phyloP scores from a whole-genome alignment of 768 basidiomycete genomes.

The Hypholoma sublateritium region DNA sequence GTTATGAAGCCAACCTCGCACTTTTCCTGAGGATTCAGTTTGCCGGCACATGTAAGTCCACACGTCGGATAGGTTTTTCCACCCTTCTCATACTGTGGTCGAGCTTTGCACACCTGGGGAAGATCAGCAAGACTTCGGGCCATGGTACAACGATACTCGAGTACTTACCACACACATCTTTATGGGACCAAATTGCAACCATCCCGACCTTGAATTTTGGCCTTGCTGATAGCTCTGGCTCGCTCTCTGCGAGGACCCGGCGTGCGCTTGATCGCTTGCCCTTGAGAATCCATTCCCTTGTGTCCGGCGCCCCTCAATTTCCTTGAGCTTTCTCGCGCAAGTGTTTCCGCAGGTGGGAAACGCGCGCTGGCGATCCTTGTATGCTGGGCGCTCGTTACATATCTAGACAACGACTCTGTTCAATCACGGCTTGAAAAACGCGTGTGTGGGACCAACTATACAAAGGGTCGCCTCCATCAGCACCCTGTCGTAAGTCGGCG shows the following conservation, averaged over 20 bases:
- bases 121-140: background rate
- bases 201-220: background rate
- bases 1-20: background rate
- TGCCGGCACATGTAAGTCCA: conserved; percentile 22
- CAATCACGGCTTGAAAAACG: background rate
- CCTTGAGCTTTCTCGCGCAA: conserved; percentile 3
- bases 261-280: too few species aligned
- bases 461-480: background rate
- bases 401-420: background rate
- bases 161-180: conserved; percentile 4
- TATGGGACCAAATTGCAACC: background rate
- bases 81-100: conserved; percentile 18
- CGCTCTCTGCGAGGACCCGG: background rate
- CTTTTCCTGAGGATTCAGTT: conserved; percentile 4
- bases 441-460: background rate
- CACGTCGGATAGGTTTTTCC: conserved; percentile 24
- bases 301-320: background rate
- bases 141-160: background rate
- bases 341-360: conserved; percentile 3
- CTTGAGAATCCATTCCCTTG: too few species aligned
- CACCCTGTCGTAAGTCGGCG: background rate
- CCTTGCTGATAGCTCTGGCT: background rate
- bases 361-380: conserved; percentile 8
- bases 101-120: conserved; percentile 20
- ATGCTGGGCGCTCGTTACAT: conserved; percentile 6